Evolutionary conservation across 148 eudicot genomes (phyloP).

Genomic region (Camellia sinensis): DNA sequence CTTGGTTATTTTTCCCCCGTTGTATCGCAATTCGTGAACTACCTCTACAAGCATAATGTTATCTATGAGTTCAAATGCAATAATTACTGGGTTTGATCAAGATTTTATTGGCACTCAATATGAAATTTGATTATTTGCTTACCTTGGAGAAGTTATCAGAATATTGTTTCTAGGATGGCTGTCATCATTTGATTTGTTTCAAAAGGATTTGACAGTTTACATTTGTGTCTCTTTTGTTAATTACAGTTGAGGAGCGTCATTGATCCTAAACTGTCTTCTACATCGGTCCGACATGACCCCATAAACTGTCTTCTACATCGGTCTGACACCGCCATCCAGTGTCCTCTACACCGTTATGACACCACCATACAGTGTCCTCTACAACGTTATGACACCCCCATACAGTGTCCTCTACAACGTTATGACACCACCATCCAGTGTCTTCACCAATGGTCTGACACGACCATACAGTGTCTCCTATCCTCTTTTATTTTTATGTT

Average conservation of each 20-base stretch:
- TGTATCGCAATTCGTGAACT: neutral
- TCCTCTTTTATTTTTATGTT: too few relatives aligned
- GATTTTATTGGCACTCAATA: neutral
- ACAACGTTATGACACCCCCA: too few relatives aligned
- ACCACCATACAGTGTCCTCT: too few relatives aligned
- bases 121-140: neutral
- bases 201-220: neutral
- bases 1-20: neutral
- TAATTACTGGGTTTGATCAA: slow-evolving; percentile 3
- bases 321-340: too few relatives aligned
- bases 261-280: too few relatives aligned
- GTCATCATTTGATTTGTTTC: neutral
- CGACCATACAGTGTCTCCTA: too few relatives aligned
- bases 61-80: neutral
- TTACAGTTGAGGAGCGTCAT: slow-evolving; percentile 65
- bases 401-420: too few relatives aligned
- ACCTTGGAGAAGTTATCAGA: neutral
- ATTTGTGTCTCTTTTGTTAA: slow-evolving; percentile 9
- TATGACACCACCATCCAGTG: too few relatives aligned
- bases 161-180: neutral
- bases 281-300: too few relatives aligned
- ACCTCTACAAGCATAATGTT: neutral
- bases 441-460: too few relatives aligned
- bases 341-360: too few relatives aligned
- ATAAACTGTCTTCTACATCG: too few relatives aligned